Evolutionary conservation across 441 rosid species (phyloP), one percentile per base, ranked within the genome.

Genomic region (Biscutella auriculata): DNA sequence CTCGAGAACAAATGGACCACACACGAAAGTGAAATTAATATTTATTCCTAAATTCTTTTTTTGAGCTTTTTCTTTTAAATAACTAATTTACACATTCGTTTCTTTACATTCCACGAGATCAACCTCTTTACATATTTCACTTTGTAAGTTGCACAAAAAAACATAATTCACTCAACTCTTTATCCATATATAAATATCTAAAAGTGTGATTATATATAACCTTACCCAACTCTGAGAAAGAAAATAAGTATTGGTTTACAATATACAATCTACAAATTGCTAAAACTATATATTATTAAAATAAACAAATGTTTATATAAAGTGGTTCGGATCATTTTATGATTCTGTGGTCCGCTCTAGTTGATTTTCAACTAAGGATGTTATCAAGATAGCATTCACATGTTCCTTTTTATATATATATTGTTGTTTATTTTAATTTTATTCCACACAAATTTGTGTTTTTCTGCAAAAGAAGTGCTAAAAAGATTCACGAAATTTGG

Each of bases 401-500:
- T 53, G 56, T 45, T 51, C 52, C 60, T 51, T 42, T 58, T 58
- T 41, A 23, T 2, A 4, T 28, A 45, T 10, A 6, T 27, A 12
- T 13, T 47, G 48, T 16, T 40, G 1, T 34, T 40, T 56, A 2
- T 35, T 66, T 56, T 30, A 13, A 5, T 25, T 54, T 59, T 16
- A 32, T 44, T n/a, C n/a, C n/a, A n/a, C n/a, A n/a, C n/a, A n/a
- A n/a, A n/a, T n/a, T n/a, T n/a, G n/a, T n/a, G n/a, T n/a, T n/a
- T n/a, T n/a, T n/a, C n/a, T n/a, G n/a, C n/a, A 67, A 67, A 60
- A 39, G 46, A 6, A 39, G 62, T 67, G 66, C 56, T 32, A 36
- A 60, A 53, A 46, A 53, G 66, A 67, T 60, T 60, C 71, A 67
- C 71, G 45, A 67, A 60, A 67, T 67, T 53, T 53, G 45, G 44